A percentile compares a stretch with the other conserved stretches of the same genome.
These are phyloP conservation scores for Kuraishia borneana DNA, from an alignment of 805 yeast genomes.

Conservation along the genomic window DNA sequence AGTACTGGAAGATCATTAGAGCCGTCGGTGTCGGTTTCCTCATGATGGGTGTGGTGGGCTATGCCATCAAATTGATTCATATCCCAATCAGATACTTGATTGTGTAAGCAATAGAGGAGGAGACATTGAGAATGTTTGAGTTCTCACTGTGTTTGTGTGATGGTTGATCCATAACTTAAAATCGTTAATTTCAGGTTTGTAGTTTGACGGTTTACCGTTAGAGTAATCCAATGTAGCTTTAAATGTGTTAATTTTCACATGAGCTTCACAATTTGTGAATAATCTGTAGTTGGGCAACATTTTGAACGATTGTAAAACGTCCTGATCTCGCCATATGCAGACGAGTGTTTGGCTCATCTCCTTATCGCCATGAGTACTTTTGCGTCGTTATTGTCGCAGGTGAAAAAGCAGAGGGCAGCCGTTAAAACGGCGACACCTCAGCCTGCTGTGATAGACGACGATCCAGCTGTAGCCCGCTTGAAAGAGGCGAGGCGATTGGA, in stretches of 20 bases:
- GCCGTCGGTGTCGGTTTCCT: conserved; percentile 96
- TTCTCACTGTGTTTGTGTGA: neutral
- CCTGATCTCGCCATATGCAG: too few species aligned
- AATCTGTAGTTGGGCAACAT: too few species aligned
- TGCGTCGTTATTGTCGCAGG: conserved; percentile 16
- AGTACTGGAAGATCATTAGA: conserved; percentile 77
- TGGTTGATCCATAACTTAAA: neutral
- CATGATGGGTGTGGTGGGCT: conserved; percentile 97
- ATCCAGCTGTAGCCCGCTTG: conserved; percentile 1
- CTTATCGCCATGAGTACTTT: too few species aligned
- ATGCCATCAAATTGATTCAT: conserved; percentile 68
- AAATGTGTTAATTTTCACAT: too few species aligned
- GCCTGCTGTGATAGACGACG: neutral
- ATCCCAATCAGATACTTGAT: conserved; percentile 3
- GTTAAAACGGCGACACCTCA: conserved; percentile 3
- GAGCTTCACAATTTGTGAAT: too few species aligned
- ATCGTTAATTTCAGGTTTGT: neutral
- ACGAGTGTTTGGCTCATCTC: too few species aligned
- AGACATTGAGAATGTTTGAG: neutral
- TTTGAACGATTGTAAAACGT: too few species aligned
- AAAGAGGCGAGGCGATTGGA: conserved; percentile 4
- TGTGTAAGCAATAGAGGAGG: neutral
- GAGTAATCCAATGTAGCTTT: too few species aligned
- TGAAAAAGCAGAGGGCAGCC: conserved; percentile 8
- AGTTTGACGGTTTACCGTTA: too few species aligned